Percentiles rank a stretch among this genome's conserved stretches.
These are phyloP conservation scores for Rhodotorula toruloides DNA, from an alignment of 768 basidiomycete genomes.

Conservation along the genomic window DNA sequence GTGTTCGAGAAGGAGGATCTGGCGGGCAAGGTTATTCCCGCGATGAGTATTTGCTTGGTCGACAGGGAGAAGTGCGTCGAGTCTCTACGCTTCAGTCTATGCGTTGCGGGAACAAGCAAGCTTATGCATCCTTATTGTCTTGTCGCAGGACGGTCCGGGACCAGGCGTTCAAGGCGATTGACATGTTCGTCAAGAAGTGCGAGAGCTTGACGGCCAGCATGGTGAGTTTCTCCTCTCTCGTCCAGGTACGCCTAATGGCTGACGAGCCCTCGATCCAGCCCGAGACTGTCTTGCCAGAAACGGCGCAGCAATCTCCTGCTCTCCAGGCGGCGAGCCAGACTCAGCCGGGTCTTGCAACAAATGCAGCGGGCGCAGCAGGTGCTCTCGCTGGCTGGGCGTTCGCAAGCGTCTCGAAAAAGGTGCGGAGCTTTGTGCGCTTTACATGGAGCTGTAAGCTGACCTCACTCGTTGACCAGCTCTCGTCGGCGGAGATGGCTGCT, in stretches of 20 bases:
- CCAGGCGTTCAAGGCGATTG: conserved; percentile 90
- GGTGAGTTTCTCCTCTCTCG: conserved; percentile 55
- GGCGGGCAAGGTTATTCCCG: conserved; percentile 82
- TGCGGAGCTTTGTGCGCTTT: conserved; percentile 42
- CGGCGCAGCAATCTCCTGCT: conserved; percentile 22
- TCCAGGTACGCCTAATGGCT: too few relatives aligned
- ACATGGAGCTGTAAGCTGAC: not conserved
- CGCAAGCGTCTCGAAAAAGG: conserved; percentile 78
- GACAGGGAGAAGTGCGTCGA: conserved; percentile 82
- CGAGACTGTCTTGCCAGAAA: conserved; percentile 32
- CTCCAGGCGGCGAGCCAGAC: conserved; percentile 36
- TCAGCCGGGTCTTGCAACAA: conserved; percentile 62
- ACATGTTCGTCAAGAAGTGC: conserved; percentile 75
- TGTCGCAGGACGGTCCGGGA: conserved; percentile 73
- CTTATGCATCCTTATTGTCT: not conserved
- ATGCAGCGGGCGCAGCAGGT: conserved; percentile 84
- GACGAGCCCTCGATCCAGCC: too few relatives aligned
- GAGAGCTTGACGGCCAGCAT: conserved; percentile 73
- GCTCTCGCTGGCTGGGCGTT: conserved; percentile 95
- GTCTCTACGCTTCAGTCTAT: rapidly evolving
- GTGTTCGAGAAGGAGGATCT: conserved; percentile 83
- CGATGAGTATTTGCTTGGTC: conserved; percentile 68
- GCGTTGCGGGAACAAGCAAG: not conserved
- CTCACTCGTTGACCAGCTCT: conserved; percentile 53
- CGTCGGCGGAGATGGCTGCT: conserved; percentile 64